Percentiles rank a stretch among this genome's conserved stretches.
Evolutionary conservation across 208 protist genomes (phyloP).

Genomic region (Trypanosomatidae sp.): DNA sequence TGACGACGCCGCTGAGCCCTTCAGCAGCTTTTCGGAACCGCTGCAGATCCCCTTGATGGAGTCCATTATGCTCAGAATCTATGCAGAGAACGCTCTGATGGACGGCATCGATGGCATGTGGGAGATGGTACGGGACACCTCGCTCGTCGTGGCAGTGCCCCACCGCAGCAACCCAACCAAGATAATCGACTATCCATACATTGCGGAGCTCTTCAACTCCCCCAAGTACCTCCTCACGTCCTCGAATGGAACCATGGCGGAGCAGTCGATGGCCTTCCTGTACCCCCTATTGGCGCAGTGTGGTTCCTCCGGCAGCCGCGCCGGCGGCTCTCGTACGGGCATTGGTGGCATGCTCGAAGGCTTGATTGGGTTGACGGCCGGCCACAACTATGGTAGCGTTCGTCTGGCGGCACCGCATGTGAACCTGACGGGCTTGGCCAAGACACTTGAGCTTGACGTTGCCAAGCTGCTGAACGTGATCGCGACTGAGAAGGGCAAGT

Average conservation of each 20-base stretch:
- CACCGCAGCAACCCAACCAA: constrained; percentile 52
- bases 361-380: constrained; percentile 23
- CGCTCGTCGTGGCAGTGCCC: constrained; percentile 27
- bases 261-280: constrained; percentile 47
- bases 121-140: constrained; percentile 45
- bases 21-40: constrained; percentile 7
- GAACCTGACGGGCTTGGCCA: constrained; percentile 52
- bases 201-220: constrained; percentile 38
- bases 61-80: constrained; percentile 55
- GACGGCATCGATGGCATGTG: constrained; percentile 47
- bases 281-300: constrained; percentile 38
- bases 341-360: constrained; percentile 9
- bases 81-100: constrained; percentile 65
- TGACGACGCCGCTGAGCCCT: constrained; percentile 10
- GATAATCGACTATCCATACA: constrained; percentile 71
- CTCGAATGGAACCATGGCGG: constrained; percentile 33
- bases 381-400: constrained; percentile 19
- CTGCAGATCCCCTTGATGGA: constrained; percentile 49
- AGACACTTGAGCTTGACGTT: constrained; percentile 54
- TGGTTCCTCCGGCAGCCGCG: constrained; percentile 3
- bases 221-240: constrained; percentile 49
- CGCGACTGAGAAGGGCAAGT: constrained; percentile 19
- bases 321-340: background rate
- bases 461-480: constrained; percentile 40
- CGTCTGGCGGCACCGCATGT: constrained; percentile 58